A percentile compares a stretch with the other conserved stretches of the same genome.
phyloP scores from a whole-genome alignment of 768 basidiomycete species.

The Lactarius tabidus region DNA sequence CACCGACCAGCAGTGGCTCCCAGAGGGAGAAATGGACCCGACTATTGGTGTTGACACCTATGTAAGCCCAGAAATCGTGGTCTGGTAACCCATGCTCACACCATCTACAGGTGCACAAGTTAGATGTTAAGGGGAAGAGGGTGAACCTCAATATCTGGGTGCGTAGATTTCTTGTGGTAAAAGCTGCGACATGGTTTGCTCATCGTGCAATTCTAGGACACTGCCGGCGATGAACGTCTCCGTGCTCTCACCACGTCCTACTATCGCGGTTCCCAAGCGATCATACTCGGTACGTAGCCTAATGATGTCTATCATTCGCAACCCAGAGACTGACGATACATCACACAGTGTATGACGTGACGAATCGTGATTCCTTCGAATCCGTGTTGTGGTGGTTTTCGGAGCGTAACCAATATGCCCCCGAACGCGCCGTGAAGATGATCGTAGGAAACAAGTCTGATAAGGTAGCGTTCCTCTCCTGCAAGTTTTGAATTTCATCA shows the following conservation, averaged over 20 bases:
- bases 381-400: constrained; percentile 86
- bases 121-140: constrained; percentile 75
- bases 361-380: constrained; percentile 88
- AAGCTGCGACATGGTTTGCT: neutral
- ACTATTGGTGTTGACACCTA: constrained; percentile 86
- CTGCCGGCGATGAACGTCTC: constrained; percentile 94
- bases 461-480: constrained; percentile 47
- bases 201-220: constrained; percentile 52
- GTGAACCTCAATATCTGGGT: constrained; percentile 98
- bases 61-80: constrained; percentile 42
- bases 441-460: constrained; percentile 93
- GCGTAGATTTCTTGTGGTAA: constrained; percentile 28
- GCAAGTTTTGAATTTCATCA: neutral
- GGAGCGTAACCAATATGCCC: constrained; percentile 90
- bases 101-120: constrained; percentile 65
- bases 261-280: constrained; percentile 82
- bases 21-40: constrained; percentile 80
- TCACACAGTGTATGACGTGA: constrained; percentile 80
- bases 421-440: constrained; percentile 80
- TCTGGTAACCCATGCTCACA: neutral
- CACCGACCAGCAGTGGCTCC: constrained; percentile 92
- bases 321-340: neutral
- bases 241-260: constrained; percentile 92
- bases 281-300: constrained; percentile 58
- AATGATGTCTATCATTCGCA: neutral